Evolutionary conservation across 306 rosid genomes (phyloP).

Genomic region (Chamaecrista fasciculata): DNA sequence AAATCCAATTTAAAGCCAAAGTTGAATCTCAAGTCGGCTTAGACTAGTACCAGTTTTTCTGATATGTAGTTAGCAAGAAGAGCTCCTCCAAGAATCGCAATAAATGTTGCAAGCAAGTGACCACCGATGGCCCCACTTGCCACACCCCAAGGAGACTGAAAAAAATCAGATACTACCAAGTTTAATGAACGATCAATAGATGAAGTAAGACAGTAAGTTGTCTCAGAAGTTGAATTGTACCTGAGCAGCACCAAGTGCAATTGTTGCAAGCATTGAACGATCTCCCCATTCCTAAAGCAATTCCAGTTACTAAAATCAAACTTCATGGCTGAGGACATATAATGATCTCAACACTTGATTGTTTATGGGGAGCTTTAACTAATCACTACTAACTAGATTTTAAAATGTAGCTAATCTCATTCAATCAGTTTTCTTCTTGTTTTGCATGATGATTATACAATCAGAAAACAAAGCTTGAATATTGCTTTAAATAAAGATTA

Average conservation of each 20-base stretch:
- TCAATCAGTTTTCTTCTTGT: not conserved
- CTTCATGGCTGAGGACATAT: constrained; percentile 11
- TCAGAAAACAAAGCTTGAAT: constrained; percentile 9
- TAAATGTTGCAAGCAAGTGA: constrained; percentile 71
- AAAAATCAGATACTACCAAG: constrained; percentile 19
- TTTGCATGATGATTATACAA: constrained; percentile 16
- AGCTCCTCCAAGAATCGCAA: constrained; percentile 90
- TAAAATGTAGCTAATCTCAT: not conserved
- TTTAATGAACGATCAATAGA: constrained; percentile 14
- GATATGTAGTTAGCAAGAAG: constrained; percentile 92
- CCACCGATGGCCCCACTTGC: constrained; percentile 95
- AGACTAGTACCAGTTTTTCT: constrained; percentile 76
- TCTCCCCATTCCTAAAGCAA: constrained; percentile 98
- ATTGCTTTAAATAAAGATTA: constrained; percentile 5
- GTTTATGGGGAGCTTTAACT: not conserved
- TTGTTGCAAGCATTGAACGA: constrained; percentile 98
- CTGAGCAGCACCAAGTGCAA: constrained; percentile 97
- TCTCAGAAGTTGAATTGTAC: constrained; percentile 38
- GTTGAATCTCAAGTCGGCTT: not conserved
- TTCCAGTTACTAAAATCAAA: constrained; percentile 18
- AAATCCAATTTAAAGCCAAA: constrained; percentile 3
- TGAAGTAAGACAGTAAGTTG: constrained; percentile 7
- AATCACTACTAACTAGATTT: constrained; percentile 13
- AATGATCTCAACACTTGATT: constrained; percentile 7
- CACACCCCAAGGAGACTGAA: constrained; percentile 97